These are phyloP conservation scores for Xylaria multiplex DNA, from an alignment of 2,329 filamentous ascomycete species.

Conservation along the genomic window DNA sequence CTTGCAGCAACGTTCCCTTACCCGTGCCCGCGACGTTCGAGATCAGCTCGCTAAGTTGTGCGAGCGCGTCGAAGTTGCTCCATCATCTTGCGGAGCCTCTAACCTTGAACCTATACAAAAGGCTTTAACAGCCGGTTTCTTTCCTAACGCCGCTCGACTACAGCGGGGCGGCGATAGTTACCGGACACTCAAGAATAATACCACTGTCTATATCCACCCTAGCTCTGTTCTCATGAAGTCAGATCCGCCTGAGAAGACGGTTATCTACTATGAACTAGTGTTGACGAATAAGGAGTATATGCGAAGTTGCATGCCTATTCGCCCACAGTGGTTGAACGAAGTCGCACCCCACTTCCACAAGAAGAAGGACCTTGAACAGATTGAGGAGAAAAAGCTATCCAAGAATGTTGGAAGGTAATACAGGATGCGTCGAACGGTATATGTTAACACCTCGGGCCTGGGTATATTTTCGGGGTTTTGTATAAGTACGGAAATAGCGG, in stretches of 20 bases:
- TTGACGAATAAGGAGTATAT: constrained; percentile 92
- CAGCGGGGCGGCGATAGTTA: constrained; percentile 88
- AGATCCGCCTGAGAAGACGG: constrained; percentile 80
- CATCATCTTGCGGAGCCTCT: constrained; percentile 72
- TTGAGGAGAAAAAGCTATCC: constrained; percentile 82
- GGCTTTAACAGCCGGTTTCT: constrained; percentile 90
- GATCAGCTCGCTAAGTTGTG: constrained; percentile 93
- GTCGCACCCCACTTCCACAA: constrained; percentile 96
- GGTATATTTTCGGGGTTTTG: not conserved
- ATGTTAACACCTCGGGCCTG: constrained; percentile 9
- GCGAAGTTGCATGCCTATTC: constrained; percentile 84
- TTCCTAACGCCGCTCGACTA: constrained; percentile 87
- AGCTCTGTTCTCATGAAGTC: constrained; percentile 81
- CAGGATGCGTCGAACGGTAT: not conserved
- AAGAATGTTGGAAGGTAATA: constrained; percentile 54
- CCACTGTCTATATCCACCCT: constrained; percentile 91
- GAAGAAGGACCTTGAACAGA: constrained; percentile 83
- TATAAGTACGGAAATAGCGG: not conserved
- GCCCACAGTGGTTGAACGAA: constrained; percentile 86
- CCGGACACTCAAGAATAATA: constrained; percentile 88
- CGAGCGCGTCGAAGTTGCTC: constrained; percentile 87
- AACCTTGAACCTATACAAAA: constrained; percentile 86
- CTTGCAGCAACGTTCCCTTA: constrained; percentile 88
- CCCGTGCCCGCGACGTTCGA: constrained; percentile 86
- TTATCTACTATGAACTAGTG: constrained; percentile 87